Percentiles rank a stretch among this genome's conserved stretches.
Conservation (phyloP, 352 stramenopile species). For the Pythium aphanidermatum region DNA sequence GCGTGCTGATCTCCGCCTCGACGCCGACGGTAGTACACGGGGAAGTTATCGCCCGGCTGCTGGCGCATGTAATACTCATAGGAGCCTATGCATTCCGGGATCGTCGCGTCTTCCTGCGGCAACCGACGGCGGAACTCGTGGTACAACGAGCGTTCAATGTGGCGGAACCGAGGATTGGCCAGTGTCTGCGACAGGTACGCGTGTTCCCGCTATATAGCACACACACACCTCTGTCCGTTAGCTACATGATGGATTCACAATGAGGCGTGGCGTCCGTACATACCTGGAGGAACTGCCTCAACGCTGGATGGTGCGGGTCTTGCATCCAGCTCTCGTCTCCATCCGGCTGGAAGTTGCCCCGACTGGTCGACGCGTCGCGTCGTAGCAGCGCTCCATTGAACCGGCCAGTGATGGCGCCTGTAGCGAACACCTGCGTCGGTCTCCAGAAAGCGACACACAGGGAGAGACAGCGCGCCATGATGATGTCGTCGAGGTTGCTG, state of each 20-base stretch:
- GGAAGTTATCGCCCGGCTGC: conserved; percentile 57
- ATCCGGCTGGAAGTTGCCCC: neutral
- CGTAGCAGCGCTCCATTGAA: no score
- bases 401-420: neutral
- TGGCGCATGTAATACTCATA: conserved; percentile 77
- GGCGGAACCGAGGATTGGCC: conserved; percentile 45
- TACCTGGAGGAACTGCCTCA: conserved; percentile 64
- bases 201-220: conserved; percentile 32
- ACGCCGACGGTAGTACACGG: conserved; percentile 67
- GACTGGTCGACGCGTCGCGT: no score
- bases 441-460: no score
- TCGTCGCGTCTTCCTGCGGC: conserved; percentile 50
- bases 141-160: conserved; percentile 56
- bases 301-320: conserved; percentile 28
- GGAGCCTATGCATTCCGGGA: conserved; percentile 69
- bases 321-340: conserved; percentile 42
- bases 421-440: no score
- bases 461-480: no score
- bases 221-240: neutral
- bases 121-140: conserved; percentile 58
- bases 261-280: no score
- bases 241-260: neutral
- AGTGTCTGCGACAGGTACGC: conserved; percentile 46
- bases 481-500: no score
- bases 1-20: conserved; percentile 4